These are phyloP conservation scores for Francoa sonchifolia DNA, from an alignment of 441 rosid genomes.

Conservation along the genomic window DNA sequence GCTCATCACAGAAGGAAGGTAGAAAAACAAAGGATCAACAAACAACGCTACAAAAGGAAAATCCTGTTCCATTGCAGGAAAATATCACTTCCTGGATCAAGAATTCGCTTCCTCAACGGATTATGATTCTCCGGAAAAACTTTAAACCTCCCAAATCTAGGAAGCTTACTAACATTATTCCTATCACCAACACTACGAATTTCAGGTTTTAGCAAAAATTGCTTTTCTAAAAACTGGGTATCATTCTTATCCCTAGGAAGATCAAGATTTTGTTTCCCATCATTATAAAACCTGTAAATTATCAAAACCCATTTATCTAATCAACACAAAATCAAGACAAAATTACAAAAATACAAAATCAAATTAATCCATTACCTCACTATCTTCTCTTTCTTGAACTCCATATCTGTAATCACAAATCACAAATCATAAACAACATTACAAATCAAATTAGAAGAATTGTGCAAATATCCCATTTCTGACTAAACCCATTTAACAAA, in stretches of 20 bases:
- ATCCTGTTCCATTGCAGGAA: slow-evolving; percentile 12
- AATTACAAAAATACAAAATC: not conserved
- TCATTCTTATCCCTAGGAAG: no score
- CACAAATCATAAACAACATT: not conserved
- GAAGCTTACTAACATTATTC: no score
- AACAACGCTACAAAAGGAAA: slow-evolving; percentile 3
- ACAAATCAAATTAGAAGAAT: not conserved
- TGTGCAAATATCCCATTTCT: not conserved
- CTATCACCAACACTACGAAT: no score
- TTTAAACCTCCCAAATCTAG: not conserved
- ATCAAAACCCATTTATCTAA: not conserved
- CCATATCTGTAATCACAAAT: not conserved
- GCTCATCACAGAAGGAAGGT: not conserved
- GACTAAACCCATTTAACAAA: not conserved
- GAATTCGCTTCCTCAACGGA: not conserved
- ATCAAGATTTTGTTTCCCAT: slow-evolving; percentile 5
- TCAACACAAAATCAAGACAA: not conserved
- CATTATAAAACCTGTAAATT: not conserved
- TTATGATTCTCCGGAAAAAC: not conserved
- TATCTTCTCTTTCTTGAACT: not conserved
- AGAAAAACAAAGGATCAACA: slow-evolving; percentile 11
- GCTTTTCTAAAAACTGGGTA: not conserved
- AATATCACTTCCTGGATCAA: not conserved
- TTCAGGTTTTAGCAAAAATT: not conserved
- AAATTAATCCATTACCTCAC: not conserved